Conservation (phyloP, 768 basidiomycete genomes). For the Mycena galericulata region DNA sequence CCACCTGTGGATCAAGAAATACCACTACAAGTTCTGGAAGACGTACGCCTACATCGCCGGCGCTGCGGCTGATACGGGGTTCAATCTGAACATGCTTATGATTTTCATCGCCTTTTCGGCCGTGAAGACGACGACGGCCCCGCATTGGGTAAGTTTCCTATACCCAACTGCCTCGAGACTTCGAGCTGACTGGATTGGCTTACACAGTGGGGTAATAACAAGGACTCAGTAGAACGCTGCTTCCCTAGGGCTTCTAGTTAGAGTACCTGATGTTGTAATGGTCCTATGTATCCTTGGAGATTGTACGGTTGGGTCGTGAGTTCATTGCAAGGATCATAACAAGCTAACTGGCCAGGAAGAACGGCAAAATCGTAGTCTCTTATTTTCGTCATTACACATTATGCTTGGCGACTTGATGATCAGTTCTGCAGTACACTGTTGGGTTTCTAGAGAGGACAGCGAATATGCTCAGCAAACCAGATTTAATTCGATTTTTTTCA, state of each 20-base stretch:
- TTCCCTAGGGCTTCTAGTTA: constrained; percentile 5
- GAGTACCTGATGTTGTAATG: too few species aligned
- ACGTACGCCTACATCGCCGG: constrained; percentile 39
- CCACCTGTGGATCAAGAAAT: constrained; percentile 41
- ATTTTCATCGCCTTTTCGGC: constrained; percentile 43
- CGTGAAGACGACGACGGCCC: constrained; percentile 35
- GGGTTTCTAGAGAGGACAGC: too few species aligned
- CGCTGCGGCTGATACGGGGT: constrained; percentile 42
- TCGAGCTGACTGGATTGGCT: background rate
- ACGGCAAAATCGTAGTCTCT: too few species aligned
- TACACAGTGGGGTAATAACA: constrained; percentile 40
- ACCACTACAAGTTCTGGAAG: constrained; percentile 42
- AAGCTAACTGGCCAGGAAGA: too few species aligned
- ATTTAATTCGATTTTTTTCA: too few species aligned
- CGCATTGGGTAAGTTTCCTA: constrained; percentile 34
- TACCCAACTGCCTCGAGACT: background rate
- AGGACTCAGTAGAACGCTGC: constrained; percentile 41
- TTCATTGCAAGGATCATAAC: too few species aligned
- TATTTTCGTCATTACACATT: too few species aligned
- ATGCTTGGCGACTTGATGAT: too few species aligned
- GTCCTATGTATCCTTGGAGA: too few species aligned
- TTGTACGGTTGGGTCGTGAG: too few species aligned
- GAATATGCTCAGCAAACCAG: too few species aligned
- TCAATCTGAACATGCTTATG: constrained; percentile 42
- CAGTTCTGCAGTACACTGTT: too few species aligned